phyloP scores from a whole-genome alignment of 129 eudicot genomes.

The Tanacetum coccineum region DNA sequence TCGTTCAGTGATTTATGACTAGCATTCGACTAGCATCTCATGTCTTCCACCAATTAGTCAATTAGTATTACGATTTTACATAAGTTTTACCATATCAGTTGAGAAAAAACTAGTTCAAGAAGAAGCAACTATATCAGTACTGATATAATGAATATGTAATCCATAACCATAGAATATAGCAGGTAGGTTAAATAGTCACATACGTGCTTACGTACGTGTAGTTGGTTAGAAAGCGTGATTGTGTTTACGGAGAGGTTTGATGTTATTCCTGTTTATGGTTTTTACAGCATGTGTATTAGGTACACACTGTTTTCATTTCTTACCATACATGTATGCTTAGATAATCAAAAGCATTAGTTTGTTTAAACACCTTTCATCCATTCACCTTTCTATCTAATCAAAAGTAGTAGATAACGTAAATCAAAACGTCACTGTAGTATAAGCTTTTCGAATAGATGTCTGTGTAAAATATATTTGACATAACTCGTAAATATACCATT shows the following conservation, averaged over 20 bases:
- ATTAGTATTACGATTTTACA: too few species aligned
- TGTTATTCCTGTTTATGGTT: constrained; percentile 15
- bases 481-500: too few species aligned
- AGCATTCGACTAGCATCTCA: too few species aligned
- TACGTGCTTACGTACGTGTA: background rate
- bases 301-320: constrained; percentile 19
- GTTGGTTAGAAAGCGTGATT: constrained; percentile 25
- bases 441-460: too few species aligned
- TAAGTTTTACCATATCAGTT: too few species aligned
- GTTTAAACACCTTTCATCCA: constrained; percentile 30
- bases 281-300: constrained; percentile 3
- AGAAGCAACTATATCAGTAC: too few species aligned
- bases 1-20: too few species aligned
- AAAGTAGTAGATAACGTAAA: too few species aligned
- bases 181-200: background rate
- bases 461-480: too few species aligned
- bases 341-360: constrained; percentile 24
- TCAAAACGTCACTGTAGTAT: too few species aligned
- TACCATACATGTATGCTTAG: constrained; percentile 16
- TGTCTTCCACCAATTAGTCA: too few species aligned
- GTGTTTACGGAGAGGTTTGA: constrained; percentile 18
- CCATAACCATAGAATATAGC: background rate
- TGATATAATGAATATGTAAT: background rate
- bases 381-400: constrained; percentile 4
- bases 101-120: too few species aligned